Evolutionary conservation across 129 eudicot species (phyloP).

Genomic region (Cynara cardunculus): DNA sequence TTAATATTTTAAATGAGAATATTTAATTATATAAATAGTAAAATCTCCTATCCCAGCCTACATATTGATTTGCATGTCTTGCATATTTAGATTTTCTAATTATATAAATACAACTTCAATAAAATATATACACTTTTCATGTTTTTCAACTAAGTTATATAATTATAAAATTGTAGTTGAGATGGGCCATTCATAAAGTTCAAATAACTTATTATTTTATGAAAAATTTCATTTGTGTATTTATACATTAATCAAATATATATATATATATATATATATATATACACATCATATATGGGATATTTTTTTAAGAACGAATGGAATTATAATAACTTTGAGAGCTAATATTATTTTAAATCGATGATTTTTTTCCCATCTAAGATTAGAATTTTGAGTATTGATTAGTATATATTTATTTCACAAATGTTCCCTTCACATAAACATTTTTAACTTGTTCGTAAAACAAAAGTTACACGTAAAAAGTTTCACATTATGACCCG

Average conservation of each 20-base stretch:
- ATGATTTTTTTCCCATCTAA: no score
- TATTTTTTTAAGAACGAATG: no score
- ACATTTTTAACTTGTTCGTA: no score
- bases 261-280: background rate
- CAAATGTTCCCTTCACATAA: no score
- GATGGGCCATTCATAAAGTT: background rate
- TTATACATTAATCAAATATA: background rate
- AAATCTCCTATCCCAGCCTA: background rate
- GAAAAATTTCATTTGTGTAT: background rate
- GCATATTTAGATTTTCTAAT: background rate
- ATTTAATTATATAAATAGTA: background rate
- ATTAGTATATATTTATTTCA: no score
- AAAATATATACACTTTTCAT: conserved; percentile 9
- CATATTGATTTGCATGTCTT: background rate
- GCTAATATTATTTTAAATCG: no score
- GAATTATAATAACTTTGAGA: no score
- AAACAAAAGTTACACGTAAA: no score
- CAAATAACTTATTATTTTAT: background rate
- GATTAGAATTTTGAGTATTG: no score
- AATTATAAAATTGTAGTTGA: background rate
- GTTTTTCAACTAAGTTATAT: background rate
- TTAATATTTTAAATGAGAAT: no score
- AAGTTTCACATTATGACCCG: no score
- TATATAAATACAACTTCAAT: background rate
- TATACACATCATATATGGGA: no score